Evolutionary conservation across 805 yeast species (phyloP).

Genomic region (Ogataea glucozyma): DNA sequence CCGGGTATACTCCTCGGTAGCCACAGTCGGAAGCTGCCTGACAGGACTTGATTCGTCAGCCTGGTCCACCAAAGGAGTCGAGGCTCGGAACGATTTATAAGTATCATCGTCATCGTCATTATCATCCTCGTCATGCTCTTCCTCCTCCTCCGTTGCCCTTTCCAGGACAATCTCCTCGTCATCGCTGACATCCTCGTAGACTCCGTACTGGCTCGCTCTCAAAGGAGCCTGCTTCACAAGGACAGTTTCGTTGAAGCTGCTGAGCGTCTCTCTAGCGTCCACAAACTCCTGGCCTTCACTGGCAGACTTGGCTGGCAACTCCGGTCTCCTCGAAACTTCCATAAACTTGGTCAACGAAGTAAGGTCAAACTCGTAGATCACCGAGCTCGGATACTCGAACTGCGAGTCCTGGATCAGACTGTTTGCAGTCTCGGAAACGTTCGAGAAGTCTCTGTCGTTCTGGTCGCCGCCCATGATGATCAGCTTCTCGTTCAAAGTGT

Average conservation of each 20-base stretch:
- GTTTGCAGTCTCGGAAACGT: slow-evolving; percentile 24
- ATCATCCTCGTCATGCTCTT: neutral
- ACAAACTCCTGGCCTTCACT: slow-evolving; percentile 12
- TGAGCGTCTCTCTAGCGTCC: slow-evolving; percentile 18
- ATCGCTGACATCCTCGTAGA: slow-evolving; percentile 22
- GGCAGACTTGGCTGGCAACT: neutral
- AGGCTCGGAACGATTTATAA: slow-evolving; percentile 11
- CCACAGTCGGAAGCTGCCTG: neutral
- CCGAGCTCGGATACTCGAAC: slow-evolving; percentile 34
- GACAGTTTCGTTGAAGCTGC: slow-evolving; percentile 8
- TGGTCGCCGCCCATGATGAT: slow-evolving; percentile 92
- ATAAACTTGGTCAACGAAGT: slow-evolving; percentile 27
- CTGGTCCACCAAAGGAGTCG: slow-evolving; percentile 14
- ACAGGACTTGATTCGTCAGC: neutral
- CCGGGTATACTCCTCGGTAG: neutral
- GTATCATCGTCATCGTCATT: neutral
- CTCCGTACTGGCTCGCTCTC: slow-evolving; percentile 24
- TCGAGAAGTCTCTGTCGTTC: slow-evolving; percentile 52
- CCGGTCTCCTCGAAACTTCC: slow-evolving; percentile 20
- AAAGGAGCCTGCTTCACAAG: slow-evolving; percentile 15
- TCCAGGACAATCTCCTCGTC: too few relatives aligned
- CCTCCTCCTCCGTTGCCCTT: neutral
- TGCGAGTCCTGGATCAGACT: slow-evolving; percentile 32
- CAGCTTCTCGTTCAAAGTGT: slow-evolving; percentile 64
- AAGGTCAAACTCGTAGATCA: slow-evolving; percentile 39